Evolutionary conservation across 106 monocot species (phyloP), one percentile per base, ranked within the genome.

Genomic region (Acorus calamus): DNA sequence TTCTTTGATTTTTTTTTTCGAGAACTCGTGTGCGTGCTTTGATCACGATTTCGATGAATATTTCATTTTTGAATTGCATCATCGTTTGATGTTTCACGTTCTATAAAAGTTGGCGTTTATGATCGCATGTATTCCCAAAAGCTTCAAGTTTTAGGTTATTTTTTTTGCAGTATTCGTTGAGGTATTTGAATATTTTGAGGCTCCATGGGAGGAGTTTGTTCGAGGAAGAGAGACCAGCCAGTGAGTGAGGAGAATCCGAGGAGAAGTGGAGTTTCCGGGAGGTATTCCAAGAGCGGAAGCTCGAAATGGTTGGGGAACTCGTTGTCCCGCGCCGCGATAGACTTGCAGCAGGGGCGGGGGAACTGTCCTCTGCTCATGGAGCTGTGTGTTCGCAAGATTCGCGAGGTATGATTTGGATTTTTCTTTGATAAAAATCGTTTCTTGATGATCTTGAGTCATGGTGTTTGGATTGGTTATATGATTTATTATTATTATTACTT

Each of bases 121-220:
- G 28, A 28, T 28, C 28, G 28, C 28, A 28, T 28, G 28, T 28
- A 28, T 28, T 28, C 28, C 28, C 28, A 28, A 28, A 28, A 28
- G 28, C 28, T 28, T 28, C 28, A 28, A 28, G 28, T 28, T 28
- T 28, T 28, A 28, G 28, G 28, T 28, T 28, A 28, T 28, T 28
- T 28, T n/a, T n/a, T 28, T 0, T 28, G 28, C 28, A 28, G 28
- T 28, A 28, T 28, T 28, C 28, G 28, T 28, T 28, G 28, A 28
- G 28, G 28, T 28, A 28, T 28, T 1, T 28, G 28, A 28, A 28
- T 28, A 28, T 28, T 28, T 28, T 28, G 28, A 28, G 28, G 28
- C 11, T 59, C 14, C 55, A 99, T 99, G 98, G 98, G 98, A 53
- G 77, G 92, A 58, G 83, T 81, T 62, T 99, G 98, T 55, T 99